These are phyloP conservation scores for Talaromyces albobiverticillius DNA, from an alignment of 2,329 filamentous ascomycete species.

Conservation along the genomic window DNA sequence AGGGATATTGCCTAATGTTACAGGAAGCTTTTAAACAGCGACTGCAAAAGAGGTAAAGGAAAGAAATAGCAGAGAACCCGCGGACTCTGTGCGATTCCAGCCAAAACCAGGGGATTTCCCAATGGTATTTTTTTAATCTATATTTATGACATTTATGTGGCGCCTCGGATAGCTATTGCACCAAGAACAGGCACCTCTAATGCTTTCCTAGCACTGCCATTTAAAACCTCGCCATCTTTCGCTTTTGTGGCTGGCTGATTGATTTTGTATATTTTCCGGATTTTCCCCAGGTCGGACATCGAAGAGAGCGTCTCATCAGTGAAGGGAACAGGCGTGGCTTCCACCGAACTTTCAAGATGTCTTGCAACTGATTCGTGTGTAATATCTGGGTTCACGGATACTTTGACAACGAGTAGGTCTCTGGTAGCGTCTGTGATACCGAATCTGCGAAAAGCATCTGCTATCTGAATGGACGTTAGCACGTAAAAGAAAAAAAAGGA, in stretches of 20 bases:
- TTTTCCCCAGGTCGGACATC: conserved; percentile 63
- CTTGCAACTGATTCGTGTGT: conserved; percentile 49
- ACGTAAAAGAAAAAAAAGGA: neutral
- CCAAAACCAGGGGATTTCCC: too few species aligned
- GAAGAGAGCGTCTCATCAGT: conserved; percentile 61
- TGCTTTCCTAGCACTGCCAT: conserved; percentile 24
- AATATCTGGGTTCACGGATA: conserved; percentile 55
- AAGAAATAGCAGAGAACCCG: too few species aligned
- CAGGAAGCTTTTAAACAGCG: too few species aligned
- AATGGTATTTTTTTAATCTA: neutral
- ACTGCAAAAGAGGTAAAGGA: too few species aligned
- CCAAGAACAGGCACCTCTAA: conserved; percentile 70
- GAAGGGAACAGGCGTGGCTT: conserved; percentile 60
- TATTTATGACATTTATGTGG: conserved; percentile 23
- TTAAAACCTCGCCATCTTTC: conserved; percentile 17
- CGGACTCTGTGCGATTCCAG: too few species aligned
- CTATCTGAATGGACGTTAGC: conserved; percentile 54
- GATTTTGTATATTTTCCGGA: conserved; percentile 86
- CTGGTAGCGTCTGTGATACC: conserved; percentile 71
- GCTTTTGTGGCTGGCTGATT: conserved; percentile 54
- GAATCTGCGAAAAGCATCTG: conserved; percentile 85
- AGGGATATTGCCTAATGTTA: too few species aligned
- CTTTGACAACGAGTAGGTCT: conserved; percentile 76
- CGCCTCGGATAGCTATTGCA: conserved; percentile 72
- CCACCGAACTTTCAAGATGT: conserved; percentile 62